Conservation (phyloP, 2,329 filamentous ascomycete genomes). For the Ceratocystis destructans region DNA sequence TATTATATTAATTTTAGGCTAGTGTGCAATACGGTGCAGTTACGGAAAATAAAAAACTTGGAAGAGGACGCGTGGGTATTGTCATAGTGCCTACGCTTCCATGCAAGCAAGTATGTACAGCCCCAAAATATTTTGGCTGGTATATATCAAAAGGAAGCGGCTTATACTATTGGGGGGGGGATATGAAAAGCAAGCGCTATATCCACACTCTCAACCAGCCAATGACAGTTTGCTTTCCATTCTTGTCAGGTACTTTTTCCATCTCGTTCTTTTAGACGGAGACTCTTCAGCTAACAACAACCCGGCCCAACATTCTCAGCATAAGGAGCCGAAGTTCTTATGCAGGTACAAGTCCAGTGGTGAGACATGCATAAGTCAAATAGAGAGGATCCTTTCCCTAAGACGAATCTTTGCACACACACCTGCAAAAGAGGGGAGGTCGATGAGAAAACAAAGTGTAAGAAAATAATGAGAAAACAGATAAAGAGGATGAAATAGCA, state of each 20-base stretch:
- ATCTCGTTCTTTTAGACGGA: background rate
- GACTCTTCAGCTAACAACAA: background rate
- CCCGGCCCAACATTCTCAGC: background rate
- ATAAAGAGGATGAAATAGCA: background rate
- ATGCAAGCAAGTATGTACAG: background rate
- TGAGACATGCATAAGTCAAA: conserved; percentile 1
- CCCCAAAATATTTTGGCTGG: background rate
- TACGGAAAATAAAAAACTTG: background rate
- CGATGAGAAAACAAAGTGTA: background rate
- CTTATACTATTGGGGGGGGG: background rate
- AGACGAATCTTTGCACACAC: background rate
- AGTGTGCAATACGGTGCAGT: background rate
- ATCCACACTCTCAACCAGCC: background rate
- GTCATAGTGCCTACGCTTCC: background rate
- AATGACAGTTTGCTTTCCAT: background rate
- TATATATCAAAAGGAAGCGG: background rate
- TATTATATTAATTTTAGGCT: background rate
- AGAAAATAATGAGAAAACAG: background rate
- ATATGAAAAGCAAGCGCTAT: background rate
- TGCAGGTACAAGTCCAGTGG: background rate
- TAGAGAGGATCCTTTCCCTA: background rate
- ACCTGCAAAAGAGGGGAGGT: background rate
- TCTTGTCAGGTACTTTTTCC: background rate
- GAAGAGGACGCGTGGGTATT: background rate
- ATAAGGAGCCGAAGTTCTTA: conserved; percentile 4